These are phyloP conservation scores for Mycena indigotica DNA, from an alignment of 768 basidiomycete genomes.

Conservation along the genomic window DNA sequence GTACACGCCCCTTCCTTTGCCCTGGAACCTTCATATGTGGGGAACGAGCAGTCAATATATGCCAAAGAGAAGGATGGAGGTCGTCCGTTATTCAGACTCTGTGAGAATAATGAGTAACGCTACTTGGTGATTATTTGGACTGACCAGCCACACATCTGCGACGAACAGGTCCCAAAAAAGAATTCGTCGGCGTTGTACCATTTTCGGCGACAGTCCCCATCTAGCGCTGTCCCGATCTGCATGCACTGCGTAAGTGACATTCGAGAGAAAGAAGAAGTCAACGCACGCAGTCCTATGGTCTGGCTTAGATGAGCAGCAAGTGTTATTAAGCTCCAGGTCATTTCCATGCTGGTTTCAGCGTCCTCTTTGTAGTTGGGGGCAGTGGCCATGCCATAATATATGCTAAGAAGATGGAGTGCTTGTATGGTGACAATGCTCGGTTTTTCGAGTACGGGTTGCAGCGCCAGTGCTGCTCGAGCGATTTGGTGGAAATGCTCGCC, in stretches of 20 bases:
- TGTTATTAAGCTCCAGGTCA: constrained; percentile 67
- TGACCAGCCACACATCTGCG: constrained; percentile 69
- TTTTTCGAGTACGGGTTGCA: constrained; percentile 71
- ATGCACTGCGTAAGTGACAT: constrained; percentile 11
- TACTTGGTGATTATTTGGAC: constrained; percentile 17
- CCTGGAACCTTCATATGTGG: constrained; percentile 40
- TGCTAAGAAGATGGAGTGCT: constrained; percentile 64
- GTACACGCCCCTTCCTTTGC: constrained; percentile 32
- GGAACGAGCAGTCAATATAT: constrained; percentile 69
- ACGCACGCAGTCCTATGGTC: constrained; percentile 73
- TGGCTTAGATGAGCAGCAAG: constrained; percentile 68
- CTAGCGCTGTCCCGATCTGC: constrained; percentile 66
- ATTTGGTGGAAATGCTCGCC: constrained; percentile 72
- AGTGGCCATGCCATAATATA: constrained; percentile 61
- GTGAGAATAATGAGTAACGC: constrained; percentile 3
- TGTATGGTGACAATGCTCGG: constrained; percentile 74
- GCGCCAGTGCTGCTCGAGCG: constrained; percentile 61
- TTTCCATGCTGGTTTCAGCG: constrained; percentile 70
- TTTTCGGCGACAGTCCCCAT: constrained; percentile 64
- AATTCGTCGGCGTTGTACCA: constrained; percentile 65
- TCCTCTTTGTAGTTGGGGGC: constrained; percentile 5
- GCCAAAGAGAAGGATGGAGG: constrained; percentile 68
- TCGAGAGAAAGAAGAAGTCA: background rate
- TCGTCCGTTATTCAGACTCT: constrained; percentile 72
- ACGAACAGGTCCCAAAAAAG: constrained; percentile 82